A percentile compares a stretch with the other conserved stretches of the same genome.
Evolutionary conservation across 805 yeast species (phyloP).

Genomic region (Myxozyma neotropica): DNA sequence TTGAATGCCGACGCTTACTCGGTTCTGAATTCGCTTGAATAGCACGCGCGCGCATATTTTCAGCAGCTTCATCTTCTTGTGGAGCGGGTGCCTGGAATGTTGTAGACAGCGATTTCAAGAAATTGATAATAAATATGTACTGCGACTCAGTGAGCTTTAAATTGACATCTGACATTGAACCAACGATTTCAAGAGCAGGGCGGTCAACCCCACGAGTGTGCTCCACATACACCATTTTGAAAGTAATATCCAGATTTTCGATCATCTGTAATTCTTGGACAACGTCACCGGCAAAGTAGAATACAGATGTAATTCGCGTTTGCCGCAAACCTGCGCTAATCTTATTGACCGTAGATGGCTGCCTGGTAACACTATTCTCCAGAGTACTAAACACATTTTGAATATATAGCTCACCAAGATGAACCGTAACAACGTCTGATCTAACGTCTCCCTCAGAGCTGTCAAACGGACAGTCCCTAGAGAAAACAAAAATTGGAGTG

Average conservation of each 20-base stretch:
- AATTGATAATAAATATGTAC: slow-evolving; percentile 33
- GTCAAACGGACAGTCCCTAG: slow-evolving; percentile 50
- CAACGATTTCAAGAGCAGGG: slow-evolving; percentile 35
- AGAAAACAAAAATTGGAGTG: slow-evolving; percentile 85
- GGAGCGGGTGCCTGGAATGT: slow-evolving; percentile 30
- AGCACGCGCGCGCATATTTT: slow-evolving; percentile 8
- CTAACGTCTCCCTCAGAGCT: slow-evolving; percentile 37
- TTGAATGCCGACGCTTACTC: slow-evolving; percentile 13
- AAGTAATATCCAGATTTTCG: slow-evolving; percentile 58
- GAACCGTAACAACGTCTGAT: slow-evolving; percentile 66
- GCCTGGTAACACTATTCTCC: slow-evolving; percentile 34
- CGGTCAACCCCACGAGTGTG: slow-evolving; percentile 32
- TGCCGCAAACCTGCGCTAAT: slow-evolving; percentile 72
- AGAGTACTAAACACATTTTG: slow-evolving; percentile 56
- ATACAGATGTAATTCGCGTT: slow-evolving; percentile 64
- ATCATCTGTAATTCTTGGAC: slow-evolving; percentile 64
- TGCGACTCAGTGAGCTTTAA: slow-evolving; percentile 36
- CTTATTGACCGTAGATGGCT: slow-evolving; percentile 49
- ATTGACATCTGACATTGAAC: slow-evolving; percentile 37
- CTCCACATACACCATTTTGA: slow-evolving; percentile 44
- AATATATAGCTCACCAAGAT: slow-evolving; percentile 81
- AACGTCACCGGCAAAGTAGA: slow-evolving; percentile 51
- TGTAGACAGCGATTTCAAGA: slow-evolving; percentile 32
- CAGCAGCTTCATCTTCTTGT: slow-evolving; percentile 23
- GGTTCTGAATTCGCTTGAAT: slow-evolving; percentile 1